Conservation (phyloP, 176 grass and related monocot species). For the Lolium multiflorum region DNA sequence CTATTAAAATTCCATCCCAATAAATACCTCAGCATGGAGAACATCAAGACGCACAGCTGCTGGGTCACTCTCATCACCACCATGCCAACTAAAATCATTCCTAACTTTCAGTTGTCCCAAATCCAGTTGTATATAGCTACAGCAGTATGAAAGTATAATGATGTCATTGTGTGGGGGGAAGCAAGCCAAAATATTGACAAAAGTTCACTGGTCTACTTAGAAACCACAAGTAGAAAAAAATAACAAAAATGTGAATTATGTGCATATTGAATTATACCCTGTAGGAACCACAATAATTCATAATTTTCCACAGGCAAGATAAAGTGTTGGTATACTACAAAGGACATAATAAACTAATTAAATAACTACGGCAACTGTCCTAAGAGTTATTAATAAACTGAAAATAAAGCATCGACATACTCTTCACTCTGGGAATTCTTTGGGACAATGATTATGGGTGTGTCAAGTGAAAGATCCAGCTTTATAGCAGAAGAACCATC, state of each 20-base stretch:
- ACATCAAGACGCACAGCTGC: conserved; percentile 91
- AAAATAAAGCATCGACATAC: conserved; percentile 57
- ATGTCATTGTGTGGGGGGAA: background rate
- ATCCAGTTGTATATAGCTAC: conserved; percentile 98
- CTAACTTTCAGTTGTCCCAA: conserved; percentile 82
- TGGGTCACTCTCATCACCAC: conserved; percentile 82
- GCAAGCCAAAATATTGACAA: background rate
- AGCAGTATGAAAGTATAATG: conserved; percentile 34
- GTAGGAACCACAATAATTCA: conserved; percentile 26
- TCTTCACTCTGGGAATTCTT: conserved; percentile 88
- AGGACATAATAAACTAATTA: conserved; percentile 1
- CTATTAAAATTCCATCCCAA: background rate
- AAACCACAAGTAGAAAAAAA: conserved; percentile 9
- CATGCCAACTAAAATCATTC: conserved; percentile 92
- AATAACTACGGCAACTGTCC: conserved; percentile 2
- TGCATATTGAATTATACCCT: background rate
- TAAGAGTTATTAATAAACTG: conserved; percentile 26
- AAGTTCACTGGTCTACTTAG: background rate
- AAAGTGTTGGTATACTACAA: background rate
- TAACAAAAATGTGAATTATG: background rate
- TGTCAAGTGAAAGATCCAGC: conserved; percentile 91
- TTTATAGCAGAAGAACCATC: conserved; percentile 93
- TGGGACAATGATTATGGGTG: conserved; percentile 93
- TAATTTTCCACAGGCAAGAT: background rate
- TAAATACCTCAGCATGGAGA: conserved; percentile 85